Percentiles rank a stretch among this genome's conserved stretches.
Conservation (phyloP, 148 eudicot genomes). For the Vaccinium corymbosum region DNA sequence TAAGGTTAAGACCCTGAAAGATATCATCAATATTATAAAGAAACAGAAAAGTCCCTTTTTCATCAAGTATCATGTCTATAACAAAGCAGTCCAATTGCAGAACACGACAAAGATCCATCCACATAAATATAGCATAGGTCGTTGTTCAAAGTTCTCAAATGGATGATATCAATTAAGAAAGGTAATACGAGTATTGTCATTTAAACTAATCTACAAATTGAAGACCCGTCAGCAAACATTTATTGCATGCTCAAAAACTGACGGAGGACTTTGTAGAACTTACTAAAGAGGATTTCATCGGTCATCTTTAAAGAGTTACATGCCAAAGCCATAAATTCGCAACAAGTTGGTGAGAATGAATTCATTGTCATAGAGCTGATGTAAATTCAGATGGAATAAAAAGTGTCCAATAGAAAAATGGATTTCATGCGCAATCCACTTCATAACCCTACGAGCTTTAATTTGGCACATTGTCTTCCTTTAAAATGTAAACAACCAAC, state of each 20-base stretch:
- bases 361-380: background rate
- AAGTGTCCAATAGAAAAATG: background rate
- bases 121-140: background rate
- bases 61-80: background rate
- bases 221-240: background rate
- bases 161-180: background rate
- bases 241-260: background rate
- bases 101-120: background rate
- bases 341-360: background rate
- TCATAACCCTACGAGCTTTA: background rate
- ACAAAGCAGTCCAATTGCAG: background rate
- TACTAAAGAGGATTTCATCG: background rate
- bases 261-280: background rate
- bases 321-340: background rate
- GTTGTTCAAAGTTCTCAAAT: background rate
- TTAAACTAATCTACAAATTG: background rate
- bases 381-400: background rate
- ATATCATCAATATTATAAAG: background rate
- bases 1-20: constrained; percentile 1
- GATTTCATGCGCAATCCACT: background rate
- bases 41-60: background rate
- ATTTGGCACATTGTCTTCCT: background rate
- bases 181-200: background rate
- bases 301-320: background rate
- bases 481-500: background rate